phyloP scores from a whole-genome alignment of 352 stramenopile genomes.

The Phytophthora rubi region DNA sequence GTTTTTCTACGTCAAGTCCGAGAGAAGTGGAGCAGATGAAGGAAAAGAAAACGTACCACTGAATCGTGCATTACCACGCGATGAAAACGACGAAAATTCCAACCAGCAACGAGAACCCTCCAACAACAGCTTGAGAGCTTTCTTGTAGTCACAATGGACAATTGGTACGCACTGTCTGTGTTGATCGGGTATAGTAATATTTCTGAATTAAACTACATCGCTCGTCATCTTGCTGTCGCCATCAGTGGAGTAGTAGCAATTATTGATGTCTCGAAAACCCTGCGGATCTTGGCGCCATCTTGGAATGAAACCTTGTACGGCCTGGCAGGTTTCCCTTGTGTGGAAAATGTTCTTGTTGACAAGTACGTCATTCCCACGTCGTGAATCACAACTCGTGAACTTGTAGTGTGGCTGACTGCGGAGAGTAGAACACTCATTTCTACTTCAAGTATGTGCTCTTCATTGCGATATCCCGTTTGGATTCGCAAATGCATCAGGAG shows the following conservation, averaged over 20 bases:
- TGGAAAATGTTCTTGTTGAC: background rate
- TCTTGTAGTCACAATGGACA: conserved; percentile 34
- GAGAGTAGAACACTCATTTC: background rate
- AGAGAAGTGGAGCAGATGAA: conserved; percentile 26
- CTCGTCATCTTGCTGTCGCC: conserved; percentile 11
- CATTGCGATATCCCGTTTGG: conserved; percentile 71
- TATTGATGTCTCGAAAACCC: background rate
- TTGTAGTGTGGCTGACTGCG: background rate
- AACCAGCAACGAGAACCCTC: conserved; percentile 24
- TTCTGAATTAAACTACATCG: conserved; percentile 34
- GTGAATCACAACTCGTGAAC: background rate
- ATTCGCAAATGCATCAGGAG: conserved; percentile 70
- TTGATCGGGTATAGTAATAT: conserved; percentile 43
- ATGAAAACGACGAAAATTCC: conserved; percentile 35
- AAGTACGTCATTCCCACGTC: background rate
- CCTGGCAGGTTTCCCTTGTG: background rate
- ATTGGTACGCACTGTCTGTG: conserved; percentile 12
- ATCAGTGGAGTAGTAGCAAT: background rate
- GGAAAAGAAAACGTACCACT: conserved; percentile 77
- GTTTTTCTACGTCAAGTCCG: conserved; percentile 81
- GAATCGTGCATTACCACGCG: conserved; percentile 21
- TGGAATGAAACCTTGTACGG: conserved; percentile 8
- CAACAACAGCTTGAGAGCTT: conserved; percentile 34
- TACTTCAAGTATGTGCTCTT: conserved; percentile 1
- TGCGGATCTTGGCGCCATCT: conserved; percentile 8